Percentiles rank a stretch among this genome's conserved stretches.
These are phyloP conservation scores for Neoascochyta sp. DNA, from an alignment of 2,329 filamentous ascomycete genomes.

Conservation along the genomic window DNA sequence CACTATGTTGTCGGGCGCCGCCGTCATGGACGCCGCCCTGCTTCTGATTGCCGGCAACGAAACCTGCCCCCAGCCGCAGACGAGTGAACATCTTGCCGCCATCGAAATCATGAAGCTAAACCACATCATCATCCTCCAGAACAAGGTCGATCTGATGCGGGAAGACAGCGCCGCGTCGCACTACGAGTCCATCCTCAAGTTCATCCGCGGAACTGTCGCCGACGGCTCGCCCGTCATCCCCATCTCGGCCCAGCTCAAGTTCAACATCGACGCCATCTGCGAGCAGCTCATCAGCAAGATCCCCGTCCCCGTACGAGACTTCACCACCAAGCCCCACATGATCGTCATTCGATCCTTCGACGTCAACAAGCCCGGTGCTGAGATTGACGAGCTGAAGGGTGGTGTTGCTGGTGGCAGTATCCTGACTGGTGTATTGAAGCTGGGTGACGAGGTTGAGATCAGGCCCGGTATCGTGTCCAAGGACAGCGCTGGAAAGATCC, in stretches of 20 bases:
- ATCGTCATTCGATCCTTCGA: slow-evolving; percentile 99
- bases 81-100: slow-evolving; percentile 95
- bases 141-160: slow-evolving; percentile 98
- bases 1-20: slow-evolving; percentile 98
- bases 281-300: slow-evolving; percentile 95
- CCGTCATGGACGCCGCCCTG: slow-evolving; percentile 98
- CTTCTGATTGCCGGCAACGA: slow-evolving; percentile 97
- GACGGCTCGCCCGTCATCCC: slow-evolving; percentile 94
- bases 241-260: slow-evolving; percentile 95
- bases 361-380: slow-evolving; percentile 98
- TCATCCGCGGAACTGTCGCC: slow-evolving; percentile 95
- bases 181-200: slow-evolving; percentile 96
- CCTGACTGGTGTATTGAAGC: slow-evolving; percentile 91
- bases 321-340: slow-evolving; percentile 91
- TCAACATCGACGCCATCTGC: slow-evolving; percentile 98
- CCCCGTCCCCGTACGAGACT: slow-evolving; percentile 85
- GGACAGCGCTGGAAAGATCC: slow-evolving; percentile 87
- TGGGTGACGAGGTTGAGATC: slow-evolving; percentile 98
- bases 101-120: slow-evolving; percentile 99
- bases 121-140: slow-evolving; percentile 99
- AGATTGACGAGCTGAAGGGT: slow-evolving; percentile 97
- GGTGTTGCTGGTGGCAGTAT: slow-evolving; percentile 98
- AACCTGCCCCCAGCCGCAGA: slow-evolving; percentile 96
- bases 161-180: slow-evolving; percentile 91
- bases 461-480: slow-evolving; percentile 96